Base-by-base conservation (phyloP, 2,329 filamentous ascomycete species). In the Phialophora chinensis region DNA sequence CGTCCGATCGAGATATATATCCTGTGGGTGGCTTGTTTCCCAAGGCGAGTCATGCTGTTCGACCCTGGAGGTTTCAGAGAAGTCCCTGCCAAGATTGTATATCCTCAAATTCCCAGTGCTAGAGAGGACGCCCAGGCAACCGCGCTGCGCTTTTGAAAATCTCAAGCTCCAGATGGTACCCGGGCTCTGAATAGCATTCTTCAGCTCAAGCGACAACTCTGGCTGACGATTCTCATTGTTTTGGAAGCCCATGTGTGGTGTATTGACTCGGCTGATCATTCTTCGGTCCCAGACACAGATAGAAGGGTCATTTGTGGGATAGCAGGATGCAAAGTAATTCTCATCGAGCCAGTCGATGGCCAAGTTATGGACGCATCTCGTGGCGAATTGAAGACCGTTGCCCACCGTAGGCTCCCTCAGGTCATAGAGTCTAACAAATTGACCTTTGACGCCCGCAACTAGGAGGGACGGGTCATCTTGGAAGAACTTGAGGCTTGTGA, bases 401-500 rank as follows among this genome's bases (percentile, higher is more conserved):
- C 67, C 63, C n/a, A 50, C 63, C 5, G 61, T 62, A 8, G 69
- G 66, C 66, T 76, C 87, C 81, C 87, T 77, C 56, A 89, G 75
- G 77, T 89, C 87, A 76, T 88, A 89, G 14, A 89, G 79, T 42
- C 87, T 80, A 60, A 89, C 80, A 73, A 83, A 88, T 71, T 87
- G 83, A 25, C 86, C 82, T 63, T 87, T 86, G 6, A 88, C 86
- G 42, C 86, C 86, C 29, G 86, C 83, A 27, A 89, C 81, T 33
- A 90, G 74, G n/a, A 84, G 84, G 70, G 88, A 85, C 44, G 87
- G 86, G 69, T 88, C 84, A 59, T 82, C 79, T 27, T 81, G 78
- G 69, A 88, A 88, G 76, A 89, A 90, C 69, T 88, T 86, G 69
- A 89, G 84, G 74, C 87, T 89, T 1, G 85, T 86, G 52, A 89